phyloP scores from a whole-genome alignment of 306 rosid species.

The Quercus engelmannii region DNA sequence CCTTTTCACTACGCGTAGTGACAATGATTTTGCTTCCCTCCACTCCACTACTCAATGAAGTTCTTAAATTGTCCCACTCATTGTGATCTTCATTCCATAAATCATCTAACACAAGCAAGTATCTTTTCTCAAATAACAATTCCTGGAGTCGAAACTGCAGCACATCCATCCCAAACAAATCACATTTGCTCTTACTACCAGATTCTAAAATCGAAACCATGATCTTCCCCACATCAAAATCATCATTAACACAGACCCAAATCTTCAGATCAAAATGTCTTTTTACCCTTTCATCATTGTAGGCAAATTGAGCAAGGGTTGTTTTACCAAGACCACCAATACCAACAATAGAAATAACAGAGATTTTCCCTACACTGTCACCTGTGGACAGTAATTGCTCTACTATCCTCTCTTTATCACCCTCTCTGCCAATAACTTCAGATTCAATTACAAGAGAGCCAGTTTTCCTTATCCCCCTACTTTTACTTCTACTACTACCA shows the following conservation, averaged over 20 bases:
- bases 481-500: too few relatives aligned
- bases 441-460: too few relatives aligned
- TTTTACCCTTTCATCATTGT: background rate
- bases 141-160: too few relatives aligned
- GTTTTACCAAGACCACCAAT: constrained; percentile 20
- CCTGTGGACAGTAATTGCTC: too few relatives aligned
- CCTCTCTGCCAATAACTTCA: too few relatives aligned
- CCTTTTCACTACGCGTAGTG: background rate
- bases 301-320: constrained; percentile 1
- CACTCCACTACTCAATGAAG: background rate
- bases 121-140: background rate
- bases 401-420: too few relatives aligned
- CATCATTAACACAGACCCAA: constrained; percentile 14
- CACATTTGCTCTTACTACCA: background rate
- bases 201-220: background rate
- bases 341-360: constrained; percentile 3
- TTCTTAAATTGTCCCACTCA: constrained; percentile 2
- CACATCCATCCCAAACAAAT: background rate
- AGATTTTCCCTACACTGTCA: too few relatives aligned
- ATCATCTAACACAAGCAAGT: constrained; percentile 18
- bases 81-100: constrained; percentile 13
- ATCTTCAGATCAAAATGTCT: background rate
- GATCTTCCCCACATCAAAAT: background rate
- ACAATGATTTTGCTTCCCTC: constrained; percentile 1
- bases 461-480: too few relatives aligned